phyloP scores from a whole-genome alignment of 2,329 filamentous ascomycete genomes.

The Aurifilum marmelostoma region DNA sequence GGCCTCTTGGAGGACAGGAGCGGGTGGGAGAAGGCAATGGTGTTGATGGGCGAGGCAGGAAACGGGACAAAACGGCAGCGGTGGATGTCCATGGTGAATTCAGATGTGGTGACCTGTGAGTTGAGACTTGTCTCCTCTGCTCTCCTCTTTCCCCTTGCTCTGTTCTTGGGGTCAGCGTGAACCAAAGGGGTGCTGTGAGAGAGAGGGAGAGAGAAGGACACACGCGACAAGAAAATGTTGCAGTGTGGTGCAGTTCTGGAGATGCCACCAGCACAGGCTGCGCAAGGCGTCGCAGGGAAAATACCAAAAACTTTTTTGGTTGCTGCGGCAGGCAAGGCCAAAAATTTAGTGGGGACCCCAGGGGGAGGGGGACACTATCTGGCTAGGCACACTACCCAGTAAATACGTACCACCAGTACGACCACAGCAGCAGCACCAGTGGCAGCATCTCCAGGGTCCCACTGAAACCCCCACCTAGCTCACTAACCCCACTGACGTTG shows the following conservation, averaged over 20 bases:
- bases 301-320: slow-evolving; percentile 31
- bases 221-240: slow-evolving; percentile 13
- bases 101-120: slow-evolving; percentile 21
- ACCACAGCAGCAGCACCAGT: neutral
- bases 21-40: slow-evolving; percentile 88
- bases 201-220: slow-evolving; percentile 8
- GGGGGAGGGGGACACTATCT: neutral
- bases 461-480: slow-evolving; percentile 1
- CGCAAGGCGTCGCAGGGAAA: neutral
- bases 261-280: slow-evolving; percentile 6
- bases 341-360: slow-evolving; percentile 1
- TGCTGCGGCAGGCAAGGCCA: slow-evolving; percentile 1
- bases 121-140: slow-evolving; percentile 26
- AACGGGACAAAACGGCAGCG: slow-evolving; percentile 95
- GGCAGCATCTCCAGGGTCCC: neutral
- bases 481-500: slow-evolving; percentile 5
- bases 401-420: neutral
- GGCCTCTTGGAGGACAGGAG: slow-evolving; percentile 49
- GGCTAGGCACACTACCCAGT: neutral
- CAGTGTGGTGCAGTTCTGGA: slow-evolving; percentile 9
- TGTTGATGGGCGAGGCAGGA: slow-evolving; percentile 89
- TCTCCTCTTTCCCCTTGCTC: slow-evolving; percentile 14
- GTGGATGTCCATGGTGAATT: slow-evolving; percentile 83
- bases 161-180: slow-evolving; percentile 13
- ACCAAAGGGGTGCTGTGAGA: slow-evolving; percentile 16